phyloP scores from a whole-genome alignment of 1,139 yeast species.

The Blastobotrys capitulatus region DNA sequence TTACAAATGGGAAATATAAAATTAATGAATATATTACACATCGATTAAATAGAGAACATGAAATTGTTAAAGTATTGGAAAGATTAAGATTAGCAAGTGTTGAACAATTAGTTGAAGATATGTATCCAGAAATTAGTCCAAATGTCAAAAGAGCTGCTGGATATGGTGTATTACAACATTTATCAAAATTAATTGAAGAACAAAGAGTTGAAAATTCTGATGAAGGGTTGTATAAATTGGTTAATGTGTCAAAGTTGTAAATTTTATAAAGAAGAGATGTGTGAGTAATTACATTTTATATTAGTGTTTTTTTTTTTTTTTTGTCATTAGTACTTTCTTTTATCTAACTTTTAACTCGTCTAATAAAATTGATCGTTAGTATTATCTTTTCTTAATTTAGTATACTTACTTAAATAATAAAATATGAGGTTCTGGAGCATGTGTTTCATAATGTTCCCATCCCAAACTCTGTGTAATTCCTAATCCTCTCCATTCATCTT shows the following conservation, averaged over 20 bases:
- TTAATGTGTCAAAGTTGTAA: not conserved
- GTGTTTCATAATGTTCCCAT: slow-evolving; percentile 98
- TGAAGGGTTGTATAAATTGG: not conserved
- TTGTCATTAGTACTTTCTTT: not conserved
- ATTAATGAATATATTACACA: slow-evolving; percentile 33
- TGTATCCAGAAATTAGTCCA: slow-evolving; percentile 31
- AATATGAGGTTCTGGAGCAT: slow-evolving; percentile 97
- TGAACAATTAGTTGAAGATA: slow-evolving; percentile 18
- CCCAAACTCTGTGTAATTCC: slow-evolving; percentile 98
- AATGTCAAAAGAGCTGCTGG: slow-evolving; percentile 30
- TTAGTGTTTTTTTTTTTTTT: not conserved
- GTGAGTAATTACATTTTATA: not conserved
- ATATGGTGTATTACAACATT: slow-evolving; percentile 31
- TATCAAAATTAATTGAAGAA: slow-evolving; percentile 30
- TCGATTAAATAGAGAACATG: slow-evolving; percentile 33
- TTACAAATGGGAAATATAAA: slow-evolving; percentile 30
- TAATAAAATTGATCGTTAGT: not conserved
- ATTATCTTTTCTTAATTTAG: not conserved
- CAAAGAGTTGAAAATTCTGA: slow-evolving; percentile 14
- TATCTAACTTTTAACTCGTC: not conserved
- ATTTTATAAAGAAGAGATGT: not conserved
- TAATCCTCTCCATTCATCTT: slow-evolving; percentile 98
- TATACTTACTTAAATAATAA: slow-evolving; percentile 59
- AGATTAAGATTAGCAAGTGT: slow-evolving; percentile 23
- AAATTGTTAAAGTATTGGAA: slow-evolving; percentile 23